Conservation (phyloP, 352 stramenopile species). For the Elongisporangium anandrum region DNA sequence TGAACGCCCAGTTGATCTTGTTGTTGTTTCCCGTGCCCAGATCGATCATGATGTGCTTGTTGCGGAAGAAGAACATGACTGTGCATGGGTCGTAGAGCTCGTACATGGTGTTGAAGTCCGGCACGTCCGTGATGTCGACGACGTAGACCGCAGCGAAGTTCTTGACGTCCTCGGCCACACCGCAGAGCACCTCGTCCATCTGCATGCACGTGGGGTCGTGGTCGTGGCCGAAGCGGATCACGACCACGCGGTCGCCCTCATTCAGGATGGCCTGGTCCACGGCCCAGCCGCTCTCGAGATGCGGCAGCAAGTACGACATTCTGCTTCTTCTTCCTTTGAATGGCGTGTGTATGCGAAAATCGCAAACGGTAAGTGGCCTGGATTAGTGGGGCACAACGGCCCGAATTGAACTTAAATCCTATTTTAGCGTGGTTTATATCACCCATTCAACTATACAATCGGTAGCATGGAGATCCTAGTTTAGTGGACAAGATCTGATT, state of each 20-base stretch:
- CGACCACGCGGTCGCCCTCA: constrained; percentile 96
- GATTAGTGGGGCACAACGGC: neutral
- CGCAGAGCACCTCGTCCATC: constrained; percentile 96
- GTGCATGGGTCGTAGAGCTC: constrained; percentile 99
- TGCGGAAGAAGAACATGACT: constrained; percentile 99
- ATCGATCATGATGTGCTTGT: constrained; percentile 99
- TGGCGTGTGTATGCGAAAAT: neutral
- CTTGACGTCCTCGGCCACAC: constrained; percentile 98
- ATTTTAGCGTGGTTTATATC: neutral
- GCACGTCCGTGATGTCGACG: constrained; percentile 92
- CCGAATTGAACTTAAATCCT: neutral
- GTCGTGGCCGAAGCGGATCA: constrained; percentile 99
- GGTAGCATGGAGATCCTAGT: neutral
- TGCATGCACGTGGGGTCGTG: constrained; percentile 98
- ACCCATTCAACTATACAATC: neutral
- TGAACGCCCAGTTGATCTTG: constrained; percentile 99
- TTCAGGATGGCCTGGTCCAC: constrained; percentile 99
- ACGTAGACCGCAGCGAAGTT: constrained; percentile 99
- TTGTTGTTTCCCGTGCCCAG: constrained; percentile 99
- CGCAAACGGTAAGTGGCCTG: neutral
- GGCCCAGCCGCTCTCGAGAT: constrained; percentile 96
- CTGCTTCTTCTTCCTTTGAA: neutral
- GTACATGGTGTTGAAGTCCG: constrained; percentile 99
- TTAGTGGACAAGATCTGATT: neutral
- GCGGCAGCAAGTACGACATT: constrained; percentile 98